Evolutionary conservation across 768 basidiomycete genomes (phyloP).

Genomic region (Neoboletus magnificus): DNA sequence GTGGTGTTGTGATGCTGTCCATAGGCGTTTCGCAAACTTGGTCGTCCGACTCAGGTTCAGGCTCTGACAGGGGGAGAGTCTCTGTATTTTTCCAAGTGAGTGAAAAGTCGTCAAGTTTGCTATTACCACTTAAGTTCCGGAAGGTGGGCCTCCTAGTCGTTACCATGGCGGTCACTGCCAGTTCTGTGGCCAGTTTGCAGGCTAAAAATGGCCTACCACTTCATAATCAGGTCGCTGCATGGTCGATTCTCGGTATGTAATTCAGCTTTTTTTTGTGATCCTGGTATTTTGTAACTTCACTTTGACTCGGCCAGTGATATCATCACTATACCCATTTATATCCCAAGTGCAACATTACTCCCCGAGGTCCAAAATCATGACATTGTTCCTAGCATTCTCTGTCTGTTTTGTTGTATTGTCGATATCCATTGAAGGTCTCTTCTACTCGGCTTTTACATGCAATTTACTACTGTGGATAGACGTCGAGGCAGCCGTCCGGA

Average conservation of each 20-base stretch:
- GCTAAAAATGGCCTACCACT: slow-evolving; percentile 64
- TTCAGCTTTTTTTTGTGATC: background rate
- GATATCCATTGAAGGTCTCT: slow-evolving; percentile 78
- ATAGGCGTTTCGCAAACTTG: slow-evolving; percentile 28
- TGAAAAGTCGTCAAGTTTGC: background rate
- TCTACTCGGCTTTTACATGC: slow-evolving; percentile 66
- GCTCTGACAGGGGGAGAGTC: background rate
- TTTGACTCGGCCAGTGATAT: slow-evolving; percentile 44
- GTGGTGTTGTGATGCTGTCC: slow-evolving; percentile 45
- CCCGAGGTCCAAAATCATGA: slow-evolving; percentile 50
- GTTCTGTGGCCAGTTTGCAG: slow-evolving; percentile 59
- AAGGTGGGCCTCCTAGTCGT: slow-evolving; percentile 45
- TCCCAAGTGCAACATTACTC: slow-evolving; percentile 34
- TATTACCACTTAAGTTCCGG: background rate
- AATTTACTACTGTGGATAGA: slow-evolving; percentile 67
- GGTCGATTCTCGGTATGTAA: slow-evolving; percentile 60
- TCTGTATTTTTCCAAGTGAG: slow-evolving; percentile 26
- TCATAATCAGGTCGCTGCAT: slow-evolving; percentile 58
- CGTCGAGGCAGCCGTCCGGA: slow-evolving; percentile 45
- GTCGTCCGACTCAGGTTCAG: background rate
- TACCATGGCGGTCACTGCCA: slow-evolving; percentile 51
- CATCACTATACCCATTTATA: slow-evolving; percentile 51
- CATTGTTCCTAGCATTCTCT: slow-evolving; percentile 67
- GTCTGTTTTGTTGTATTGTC: slow-evolving; percentile 78
- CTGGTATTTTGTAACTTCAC: background rate